Percentiles rank a stretch among this genome's conserved stretches.
Conservation (phyloP, 1,284 basidiomycete genomes). For the Ceratobasidium sp. region DNA sequence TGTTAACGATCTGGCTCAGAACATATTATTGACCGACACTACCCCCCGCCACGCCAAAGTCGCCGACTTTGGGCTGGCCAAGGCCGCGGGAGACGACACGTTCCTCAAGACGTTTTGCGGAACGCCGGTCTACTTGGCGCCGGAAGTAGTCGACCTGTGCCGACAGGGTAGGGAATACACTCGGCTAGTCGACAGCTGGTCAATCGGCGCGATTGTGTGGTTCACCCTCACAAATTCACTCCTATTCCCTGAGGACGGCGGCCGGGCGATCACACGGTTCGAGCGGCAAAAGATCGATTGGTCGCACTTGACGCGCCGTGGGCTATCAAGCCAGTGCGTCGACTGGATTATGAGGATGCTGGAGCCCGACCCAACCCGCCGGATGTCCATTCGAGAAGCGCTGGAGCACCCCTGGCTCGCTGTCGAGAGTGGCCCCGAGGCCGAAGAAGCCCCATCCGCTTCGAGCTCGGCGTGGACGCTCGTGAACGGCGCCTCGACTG, state of each 20-base stretch:
- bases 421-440: too few species aligned
- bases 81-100: conserved; percentile 71
- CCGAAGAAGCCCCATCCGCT: not conserved
- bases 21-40: conserved; percentile 34
- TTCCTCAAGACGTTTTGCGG: conserved; percentile 80
- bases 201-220: conserved; percentile 92
- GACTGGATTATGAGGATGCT: conserved; percentile 67
- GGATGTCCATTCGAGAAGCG: conserved; percentile 72
- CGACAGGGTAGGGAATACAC: conserved; percentile 77
- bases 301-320: conserved; percentile 59
- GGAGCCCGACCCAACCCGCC: conserved; percentile 64
- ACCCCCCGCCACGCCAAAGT: conserved; percentile 79
- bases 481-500: conserved; percentile 22
- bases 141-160: conserved; percentile 87
- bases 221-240: conserved; percentile 80
- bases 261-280: conserved; percentile 61
- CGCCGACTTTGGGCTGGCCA: conserved; percentile 94
- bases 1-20: not conserved
- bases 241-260: conserved; percentile 75
- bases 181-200: conserved; percentile 91
- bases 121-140: conserved; percentile 85
- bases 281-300: conserved; percentile 74
- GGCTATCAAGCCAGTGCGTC: conserved; percentile 54
- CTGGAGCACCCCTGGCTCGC: conserved; percentile 75
- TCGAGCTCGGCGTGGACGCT: conserved; percentile 26